Percentiles rank a stretch among this genome's conserved stretches.
Conservation (phyloP, 257 asterid genomes). For the Capsicum baccatum region DNA sequence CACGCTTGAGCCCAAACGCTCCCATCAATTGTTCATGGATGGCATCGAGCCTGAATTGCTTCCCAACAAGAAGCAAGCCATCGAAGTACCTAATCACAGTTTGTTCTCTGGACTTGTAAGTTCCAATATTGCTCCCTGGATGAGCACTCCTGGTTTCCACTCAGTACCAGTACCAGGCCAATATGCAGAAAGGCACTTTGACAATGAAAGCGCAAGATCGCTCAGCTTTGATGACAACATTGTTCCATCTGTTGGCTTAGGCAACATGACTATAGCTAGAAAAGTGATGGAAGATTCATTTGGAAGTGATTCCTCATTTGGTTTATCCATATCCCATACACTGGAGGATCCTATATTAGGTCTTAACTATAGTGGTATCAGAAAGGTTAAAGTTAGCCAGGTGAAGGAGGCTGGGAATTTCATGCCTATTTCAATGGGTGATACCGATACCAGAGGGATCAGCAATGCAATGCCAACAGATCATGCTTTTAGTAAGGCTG, state of each 20-base stretch:
- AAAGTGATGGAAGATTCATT: constrained; percentile 35
- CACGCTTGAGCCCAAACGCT: constrained; percentile 34
- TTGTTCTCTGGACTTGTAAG: constrained; percentile 36
- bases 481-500: constrained; percentile 34
- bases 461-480: constrained; percentile 23
- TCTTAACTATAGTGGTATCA: constrained; percentile 36
- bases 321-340: constrained; percentile 38
- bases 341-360: constrained; percentile 37
- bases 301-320: constrained; percentile 37
- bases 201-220: constrained; percentile 30
- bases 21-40: constrained; percentile 41
- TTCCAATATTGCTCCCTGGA: constrained; percentile 35
- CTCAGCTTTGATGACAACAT: constrained; percentile 33
- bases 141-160: constrained; percentile 29
- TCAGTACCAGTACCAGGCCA: constrained; percentile 30
- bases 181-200: constrained; percentile 36
- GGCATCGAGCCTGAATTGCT: constrained; percentile 37
- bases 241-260: constrained; percentile 36
- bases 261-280: constrained; percentile 27
- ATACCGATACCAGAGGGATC: constrained; percentile 32
- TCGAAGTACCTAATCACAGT: constrained; percentile 33
- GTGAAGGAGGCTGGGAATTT: constrained; percentile 39
- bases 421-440: constrained; percentile 32
- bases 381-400: constrained; percentile 39
- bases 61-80: constrained; percentile 38